Base-by-base conservation (phyloP, 345 rosid genomes). In the Eucalyptus coolabah region DNA sequence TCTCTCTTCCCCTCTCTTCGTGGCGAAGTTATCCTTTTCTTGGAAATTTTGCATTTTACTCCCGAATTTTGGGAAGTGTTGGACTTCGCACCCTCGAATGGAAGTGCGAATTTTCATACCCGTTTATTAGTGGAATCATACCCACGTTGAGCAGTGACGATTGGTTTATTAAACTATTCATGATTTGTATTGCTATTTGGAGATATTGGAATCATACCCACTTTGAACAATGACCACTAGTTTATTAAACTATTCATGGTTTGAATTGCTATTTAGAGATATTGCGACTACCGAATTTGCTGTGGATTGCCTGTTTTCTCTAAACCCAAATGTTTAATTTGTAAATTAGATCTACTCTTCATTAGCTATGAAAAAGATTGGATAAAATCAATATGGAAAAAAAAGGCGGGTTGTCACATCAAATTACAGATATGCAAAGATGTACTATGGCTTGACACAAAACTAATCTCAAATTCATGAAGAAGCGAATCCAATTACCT, bases 361-460 rank as follows among this genome's bases (percentile, higher is more conserved):
- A 11, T 77, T 77, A 37, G 14, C 47, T 37, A 0, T 0, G 2
- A 3, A 69, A 69, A 69, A 15, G 42, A 69, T 69, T 69, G 2
- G 13, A 69, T 8, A 32, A 0, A 69, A 69, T 9, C 21, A 4
- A 37, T 40, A 37, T 4, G 1, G 8, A 0, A 40, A 11, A 9
- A 56, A 5, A 37, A 40, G 8, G 5, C 10, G 3, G 4, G 16
- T 40, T 40, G 42, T 37, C 28, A 13, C 45, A 19, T 21, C 45
- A 12, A 6, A 72, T 37, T 6, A 37, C 8, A 19, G 0, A 23
- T 10, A 17, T 19, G 2, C 1, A 37, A 4, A 37, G 8, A 1
- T 5, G 23, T 10, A 19, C 28, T 0, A 4, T 69, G 11, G 44
- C 44, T 17, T 3, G 24, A 69, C 14, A 34, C 24, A 69, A 69